Evolutionary conservation across 345 rosid species (phyloP).

Genomic region (Gynandropsis gynandra): DNA sequence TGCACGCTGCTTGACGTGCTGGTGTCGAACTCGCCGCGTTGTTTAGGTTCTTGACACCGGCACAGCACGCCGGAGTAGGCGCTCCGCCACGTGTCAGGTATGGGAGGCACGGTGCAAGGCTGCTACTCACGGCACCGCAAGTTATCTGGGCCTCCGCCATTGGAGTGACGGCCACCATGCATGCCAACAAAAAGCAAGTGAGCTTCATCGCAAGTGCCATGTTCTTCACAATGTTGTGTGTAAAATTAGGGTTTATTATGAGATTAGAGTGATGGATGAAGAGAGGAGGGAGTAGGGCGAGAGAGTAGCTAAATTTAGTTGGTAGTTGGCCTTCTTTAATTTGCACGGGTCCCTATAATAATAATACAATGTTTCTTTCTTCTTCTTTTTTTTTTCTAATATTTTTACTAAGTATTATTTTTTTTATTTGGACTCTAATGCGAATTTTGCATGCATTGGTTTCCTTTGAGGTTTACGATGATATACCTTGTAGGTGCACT

Average conservation of each 20-base stretch:
- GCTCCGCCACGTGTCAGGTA: conserved; percentile 28
- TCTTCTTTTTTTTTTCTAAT: too few relatives aligned
- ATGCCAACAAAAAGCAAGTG: conserved; percentile 21
- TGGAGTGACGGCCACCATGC: conserved; percentile 26
- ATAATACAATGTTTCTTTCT: too few relatives aligned
- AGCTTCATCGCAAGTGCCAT: conserved; percentile 26
- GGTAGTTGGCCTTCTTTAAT: conserved; percentile 30
- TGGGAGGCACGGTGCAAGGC: conserved; percentile 30
- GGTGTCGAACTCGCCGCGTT: conserved; percentile 33
- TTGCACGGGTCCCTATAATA: conserved; percentile 6
- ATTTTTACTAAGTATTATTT: too few relatives aligned
- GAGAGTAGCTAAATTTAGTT: conserved; percentile 14
- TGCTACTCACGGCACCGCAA: conserved; percentile 29
- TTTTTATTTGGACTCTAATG: too few relatives aligned
- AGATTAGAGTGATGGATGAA: conserved; percentile 19
- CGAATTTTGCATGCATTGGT: too few relatives aligned
- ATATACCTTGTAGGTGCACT: too few relatives aligned
- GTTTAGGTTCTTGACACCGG: conserved; percentile 34
- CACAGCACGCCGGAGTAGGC: conserved; percentile 35
- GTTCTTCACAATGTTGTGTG: not conserved
- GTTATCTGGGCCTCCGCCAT: conserved; percentile 32
- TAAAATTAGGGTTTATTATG: too few relatives aligned
- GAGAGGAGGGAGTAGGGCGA: too few relatives aligned
- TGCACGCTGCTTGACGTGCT: conserved; percentile 49
- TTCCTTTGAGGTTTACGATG: too few relatives aligned